These are phyloP conservation scores for Amanita fuliginea DNA, from an alignment of 768 basidiomycete genomes.

Conservation along the genomic window DNA sequence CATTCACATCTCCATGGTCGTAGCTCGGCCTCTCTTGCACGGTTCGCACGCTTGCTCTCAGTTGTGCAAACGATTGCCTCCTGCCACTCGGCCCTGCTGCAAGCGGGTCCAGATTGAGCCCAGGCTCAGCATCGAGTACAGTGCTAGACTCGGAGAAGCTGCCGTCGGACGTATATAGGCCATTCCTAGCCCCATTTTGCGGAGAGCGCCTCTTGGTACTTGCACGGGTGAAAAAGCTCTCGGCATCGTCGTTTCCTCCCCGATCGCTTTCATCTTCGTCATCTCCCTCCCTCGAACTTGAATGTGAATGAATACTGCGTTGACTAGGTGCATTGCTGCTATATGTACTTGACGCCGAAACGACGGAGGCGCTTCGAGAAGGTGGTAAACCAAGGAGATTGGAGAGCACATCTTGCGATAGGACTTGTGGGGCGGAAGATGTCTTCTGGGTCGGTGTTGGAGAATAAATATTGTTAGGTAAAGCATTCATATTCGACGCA, in stretches of 20 bases:
- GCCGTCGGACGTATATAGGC: slow-evolving; percentile 18
- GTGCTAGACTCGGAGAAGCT: slow-evolving; percentile 33
- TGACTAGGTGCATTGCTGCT: slow-evolving; percentile 9
- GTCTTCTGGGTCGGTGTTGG: slow-evolving; percentile 36
- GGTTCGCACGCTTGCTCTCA: neutral
- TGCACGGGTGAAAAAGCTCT: neutral
- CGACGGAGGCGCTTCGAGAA: slow-evolving; percentile 28
- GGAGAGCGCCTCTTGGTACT: slow-evolving; percentile 1
- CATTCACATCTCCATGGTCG: slow-evolving; percentile 21
- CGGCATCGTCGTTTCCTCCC: slow-evolving; percentile 6
- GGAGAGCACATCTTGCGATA: slow-evolving; percentile 62
- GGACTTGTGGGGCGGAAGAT: slow-evolving; percentile 46
- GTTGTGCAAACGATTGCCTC: slow-evolving; percentile 20
- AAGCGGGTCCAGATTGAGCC: slow-evolving; percentile 16
- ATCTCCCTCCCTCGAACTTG: slow-evolving; percentile 45
- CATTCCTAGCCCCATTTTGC: slow-evolving; percentile 11
- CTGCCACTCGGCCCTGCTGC: slow-evolving; percentile 20
- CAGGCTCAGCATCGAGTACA: slow-evolving; percentile 25
- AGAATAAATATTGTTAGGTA: slow-evolving; percentile 32
- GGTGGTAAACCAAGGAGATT: slow-evolving; percentile 48
- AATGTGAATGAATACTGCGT: slow-evolving; percentile 22
- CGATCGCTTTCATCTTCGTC: slow-evolving; percentile 36
- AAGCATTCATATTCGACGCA: slow-evolving; percentile 1
- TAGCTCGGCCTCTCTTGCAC: neutral
- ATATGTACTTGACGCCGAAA: slow-evolving; percentile 14